phyloP scores from a whole-genome alignment of 345 rosid genomes.

The Rubroshorea leprosula region DNA sequence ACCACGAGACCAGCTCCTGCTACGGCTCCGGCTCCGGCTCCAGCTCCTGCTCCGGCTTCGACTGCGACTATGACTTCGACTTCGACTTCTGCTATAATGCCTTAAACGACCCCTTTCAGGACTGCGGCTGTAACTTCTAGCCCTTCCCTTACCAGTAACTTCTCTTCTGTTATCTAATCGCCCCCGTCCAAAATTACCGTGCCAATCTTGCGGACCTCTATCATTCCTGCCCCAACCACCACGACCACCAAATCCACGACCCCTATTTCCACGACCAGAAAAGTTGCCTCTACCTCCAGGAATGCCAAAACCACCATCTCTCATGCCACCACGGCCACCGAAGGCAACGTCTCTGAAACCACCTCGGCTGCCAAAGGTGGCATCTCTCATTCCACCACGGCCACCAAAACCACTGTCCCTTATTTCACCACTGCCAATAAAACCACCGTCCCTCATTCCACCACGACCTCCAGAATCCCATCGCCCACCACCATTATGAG shows the following conservation, averaged over 20 bases:
- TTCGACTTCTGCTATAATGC: too few relatives aligned
- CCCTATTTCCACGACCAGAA: conserved; percentile 48
- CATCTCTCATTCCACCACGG: conserved; percentile 28
- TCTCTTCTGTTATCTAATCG: too few relatives aligned
- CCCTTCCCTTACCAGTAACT: too few relatives aligned
- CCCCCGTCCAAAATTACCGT: too few relatives aligned
- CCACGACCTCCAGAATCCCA: conserved; percentile 68
- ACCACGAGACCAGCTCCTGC: too few relatives aligned
- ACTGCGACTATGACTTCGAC: too few relatives aligned
- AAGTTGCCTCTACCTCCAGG: conserved; percentile 28
- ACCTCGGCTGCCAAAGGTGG: conserved; percentile 37
- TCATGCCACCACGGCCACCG: conserved; percentile 46
- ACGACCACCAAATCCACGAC: conserved; percentile 31
- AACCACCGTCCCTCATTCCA: conserved; percentile 26
- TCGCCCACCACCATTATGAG: conserved; percentile 45
- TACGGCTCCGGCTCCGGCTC: too few relatives aligned
- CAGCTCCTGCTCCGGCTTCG: too few relatives aligned
- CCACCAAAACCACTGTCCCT: conserved; percentile 44
- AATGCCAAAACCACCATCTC: conserved; percentile 37
- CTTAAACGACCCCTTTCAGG: too few relatives aligned
- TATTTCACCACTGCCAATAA: conserved; percentile 41
- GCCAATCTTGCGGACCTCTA: conserved; percentile 28
- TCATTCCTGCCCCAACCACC: not conserved
- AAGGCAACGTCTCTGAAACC: conserved; percentile 41
- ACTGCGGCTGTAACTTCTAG: too few relatives aligned